Base-by-base conservation (phyloP, 805 yeast genomes). In the Spathaspora sp. region DNA sequence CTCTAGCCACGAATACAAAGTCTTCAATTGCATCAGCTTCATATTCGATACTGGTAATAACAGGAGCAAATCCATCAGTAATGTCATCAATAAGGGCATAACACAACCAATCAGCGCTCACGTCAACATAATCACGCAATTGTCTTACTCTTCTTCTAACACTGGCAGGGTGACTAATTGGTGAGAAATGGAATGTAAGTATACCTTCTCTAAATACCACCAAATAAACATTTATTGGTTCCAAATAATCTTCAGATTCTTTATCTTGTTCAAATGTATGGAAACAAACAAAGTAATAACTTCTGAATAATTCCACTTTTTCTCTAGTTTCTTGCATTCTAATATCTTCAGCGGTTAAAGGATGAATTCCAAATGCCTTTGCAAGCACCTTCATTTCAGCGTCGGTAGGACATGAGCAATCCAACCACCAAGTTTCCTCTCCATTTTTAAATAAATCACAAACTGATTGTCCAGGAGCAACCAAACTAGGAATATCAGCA, bases 331-430 rank as follows among this genome's bases (percentile, higher is more conserved):
- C 99, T 72, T 92, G 96, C 82, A 90, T 88, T 52, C 97, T 77
- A 57, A 93, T 92, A 83, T 93, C 99, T 72, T 93, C 99, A 1
- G 97, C 91, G 0, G 99, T 93, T 76, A 93, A 83, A 29, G 99
- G 99, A 75, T 93, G 99, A 70, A 93, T 89, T 9, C 97, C 97
- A 68, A 93, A 93, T 0, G 97, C 94, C 61, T 92, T 92, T 9
- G 97, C 86, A 42, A 94, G 67, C 60, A 89, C 85, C 64, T 87
- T 87, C 97, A 94, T 90, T 70, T 94, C 99, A 18, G 85, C 84
- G 64, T 93, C 98, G 0, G 97, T 89, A 5, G 99, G 98, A 63
- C 96, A 87, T 42, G 83, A 76, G 65, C 97, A 91, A 67, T 94
- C 97, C 44, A 94, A 73, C 97, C 97, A 93, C 98, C 98, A 92